Evolutionary conservation across 805 yeast genomes (phyloP).

Genomic region (Ogataea wickerhamii): DNA sequence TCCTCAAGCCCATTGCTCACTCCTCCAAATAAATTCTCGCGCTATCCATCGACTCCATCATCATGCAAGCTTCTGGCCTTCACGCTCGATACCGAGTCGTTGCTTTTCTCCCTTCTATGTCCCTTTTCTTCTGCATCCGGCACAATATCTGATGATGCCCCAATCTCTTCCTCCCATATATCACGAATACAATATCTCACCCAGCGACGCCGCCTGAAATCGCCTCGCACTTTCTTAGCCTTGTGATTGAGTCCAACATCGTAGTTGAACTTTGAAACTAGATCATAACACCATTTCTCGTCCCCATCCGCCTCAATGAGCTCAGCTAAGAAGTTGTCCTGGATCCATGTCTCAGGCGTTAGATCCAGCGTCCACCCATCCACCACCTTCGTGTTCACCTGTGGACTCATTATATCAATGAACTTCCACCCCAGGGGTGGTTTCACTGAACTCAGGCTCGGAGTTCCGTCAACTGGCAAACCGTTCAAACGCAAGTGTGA

Average conservation of each 20-base stretch:
- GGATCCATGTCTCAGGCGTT: conserved; percentile 62
- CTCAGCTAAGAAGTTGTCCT: conserved; percentile 43
- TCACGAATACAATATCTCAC: conserved; percentile 39
- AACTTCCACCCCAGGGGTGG: conserved; percentile 65
- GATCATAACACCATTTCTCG: conserved; percentile 85
- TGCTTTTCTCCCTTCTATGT: conserved; percentile 11
- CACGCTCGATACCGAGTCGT: conserved; percentile 7
- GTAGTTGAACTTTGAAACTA: conserved; percentile 22
- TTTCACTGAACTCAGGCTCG: conserved; percentile 37
- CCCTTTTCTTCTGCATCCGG: conserved; percentile 3
- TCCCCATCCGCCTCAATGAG: conserved; percentile 62
- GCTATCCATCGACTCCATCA: conserved; percentile 12
- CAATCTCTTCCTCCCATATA: conserved; percentile 16
- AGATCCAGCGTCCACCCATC: conserved; percentile 66
- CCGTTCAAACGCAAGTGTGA: conserved; percentile 36
- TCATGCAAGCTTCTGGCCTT: conserved; percentile 5
- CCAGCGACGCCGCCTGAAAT: conserved; percentile 68
- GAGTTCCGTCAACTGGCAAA: conserved; percentile 27
- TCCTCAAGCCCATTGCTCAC: conserved; percentile 10
- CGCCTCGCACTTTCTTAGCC: conserved; percentile 34
- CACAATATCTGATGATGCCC: not conserved
- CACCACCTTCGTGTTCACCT: conserved; percentile 14
- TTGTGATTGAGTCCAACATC: conserved; percentile 22
- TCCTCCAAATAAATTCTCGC: conserved; percentile 3
- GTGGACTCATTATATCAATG: conserved; percentile 11